Base-by-base conservation (phyloP, 306 rosid genomes). In the Dryas octopetala region DNA sequence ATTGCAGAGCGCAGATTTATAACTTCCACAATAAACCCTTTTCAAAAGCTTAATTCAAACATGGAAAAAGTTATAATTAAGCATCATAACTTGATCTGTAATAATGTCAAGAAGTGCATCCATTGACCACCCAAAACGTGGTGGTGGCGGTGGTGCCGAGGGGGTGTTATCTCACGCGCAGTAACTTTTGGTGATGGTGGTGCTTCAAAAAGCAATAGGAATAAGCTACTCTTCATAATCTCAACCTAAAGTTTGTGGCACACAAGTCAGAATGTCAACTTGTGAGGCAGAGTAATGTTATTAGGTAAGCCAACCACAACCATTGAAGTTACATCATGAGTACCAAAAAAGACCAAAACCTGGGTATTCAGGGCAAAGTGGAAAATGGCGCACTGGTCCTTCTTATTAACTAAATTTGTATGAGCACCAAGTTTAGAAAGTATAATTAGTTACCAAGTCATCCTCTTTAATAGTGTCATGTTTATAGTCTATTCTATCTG, bases 11-110 rank as follows among this genome's bases (percentile, higher is more conserved):
- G 38, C 2, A 2, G 38, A 32, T 32, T 32, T 32, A 23, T 23
- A 32, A 32, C 38, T 32, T 32, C 38, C 38, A 0, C 38, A 32
- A 32, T 32, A 32, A 32, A 32, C 38, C 38, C 38, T 32, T 32
- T 32, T 32, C 52, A n/a, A 65, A 44, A 65, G 70, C 45, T 65
- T 45, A 51, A 43, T 71, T 57, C 66, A 26, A 60, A 73, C 46
- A 44, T 7, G 11, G 54, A 26, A 13, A 66, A 46, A 23, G 55
- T 17, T 66, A 11, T 26, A 62, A 6, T 2, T 11, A 23, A 19
- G 40, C 19, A 23, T 58, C 66, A 44, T 57, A 23, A 44, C 62
- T 41, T 57, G 57, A 45, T 72, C 46, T 28, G 23, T 49, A 26
- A 55, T 71, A 17, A 17, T 54, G 63, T 19, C 6, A 60, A 71